Conservation (phyloP, 2,329 filamentous ascomycete species). For the Talaromyces islandicus region DNA sequence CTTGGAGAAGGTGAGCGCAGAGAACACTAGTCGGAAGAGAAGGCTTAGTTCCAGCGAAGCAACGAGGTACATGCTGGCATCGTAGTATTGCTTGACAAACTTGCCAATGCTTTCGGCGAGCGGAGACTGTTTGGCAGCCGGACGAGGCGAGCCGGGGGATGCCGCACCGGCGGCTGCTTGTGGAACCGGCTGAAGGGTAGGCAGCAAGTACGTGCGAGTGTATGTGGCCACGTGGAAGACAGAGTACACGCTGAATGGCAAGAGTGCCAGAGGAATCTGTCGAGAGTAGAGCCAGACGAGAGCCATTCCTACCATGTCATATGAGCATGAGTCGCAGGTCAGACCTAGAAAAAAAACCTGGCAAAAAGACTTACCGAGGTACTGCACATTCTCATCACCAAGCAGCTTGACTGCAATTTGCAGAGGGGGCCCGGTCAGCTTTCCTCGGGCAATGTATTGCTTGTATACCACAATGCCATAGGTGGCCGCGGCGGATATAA, state of each 20-base stretch:
- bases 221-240: conserved; percentile 98
- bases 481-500: conserved; percentile 80
- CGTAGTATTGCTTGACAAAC: conserved; percentile 98
- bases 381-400: conserved; percentile 95
- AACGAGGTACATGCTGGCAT: conserved; percentile 89
- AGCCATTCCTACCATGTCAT: conserved; percentile 65
- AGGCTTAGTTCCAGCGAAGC: conserved; percentile 80
- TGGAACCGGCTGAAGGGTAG: conserved; percentile 65
- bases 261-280: conserved; percentile 81
- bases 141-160: conserved; percentile 48
- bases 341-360: background rate
- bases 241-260: conserved; percentile 95
- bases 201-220: conserved; percentile 86
- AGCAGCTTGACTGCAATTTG: conserved; percentile 61
- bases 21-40: conserved; percentile 74
- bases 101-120: conserved; percentile 76
- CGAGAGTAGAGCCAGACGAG: conserved; percentile 90
- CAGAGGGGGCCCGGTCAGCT: conserved; percentile 61
- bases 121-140: conserved; percentile 49
- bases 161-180: conserved; percentile 47
- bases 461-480: conserved; percentile 99
- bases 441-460: conserved; percentile 79
- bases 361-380: conserved; percentile 65
- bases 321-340: conserved; percentile 8
- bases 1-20: conserved; percentile 80